Percentiles rank a stretch among this genome's conserved stretches.
phyloP scores from a whole-genome alignment of 2,329 filamentous ascomycete genomes.

The Colletotrichum plurivorum region DNA sequence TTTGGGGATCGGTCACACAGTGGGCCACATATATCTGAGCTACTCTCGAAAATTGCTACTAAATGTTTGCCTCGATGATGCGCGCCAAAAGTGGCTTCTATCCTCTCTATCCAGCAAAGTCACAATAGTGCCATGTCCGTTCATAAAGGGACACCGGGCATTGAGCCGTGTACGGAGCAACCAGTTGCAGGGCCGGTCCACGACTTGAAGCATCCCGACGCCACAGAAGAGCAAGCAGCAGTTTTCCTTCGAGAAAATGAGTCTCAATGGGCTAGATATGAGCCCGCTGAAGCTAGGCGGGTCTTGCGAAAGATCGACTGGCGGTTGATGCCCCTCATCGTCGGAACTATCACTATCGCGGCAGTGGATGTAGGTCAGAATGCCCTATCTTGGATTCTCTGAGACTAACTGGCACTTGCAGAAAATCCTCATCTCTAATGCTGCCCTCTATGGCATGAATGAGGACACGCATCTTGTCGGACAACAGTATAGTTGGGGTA shows the following conservation, averaged over 20 bases:
- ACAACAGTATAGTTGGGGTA: slow-evolving; percentile 26
- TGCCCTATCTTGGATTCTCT: background rate
- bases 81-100: too few relatives aligned
- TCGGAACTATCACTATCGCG: slow-evolving; percentile 10
- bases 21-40: too few relatives aligned
- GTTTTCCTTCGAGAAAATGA: background rate
- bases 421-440: slow-evolving; percentile 65
- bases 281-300: background rate
- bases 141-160: background rate
- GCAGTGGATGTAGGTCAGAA: background rate
- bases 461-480: slow-evolving; percentile 54
- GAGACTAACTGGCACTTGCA: background rate
- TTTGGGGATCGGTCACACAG: too few relatives aligned
- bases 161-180: background rate
- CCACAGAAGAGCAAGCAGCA: background rate
- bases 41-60: too few relatives aligned
- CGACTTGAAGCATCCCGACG: background rate
- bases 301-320: slow-evolving; percentile 32
- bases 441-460: slow-evolving; percentile 69
- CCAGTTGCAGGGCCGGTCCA: background rate
- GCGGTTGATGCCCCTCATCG: slow-evolving; percentile 27
- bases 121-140: background rate
- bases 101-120: too few relatives aligned
- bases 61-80: too few relatives aligned
- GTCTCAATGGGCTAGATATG: background rate